Conservation (phyloP, 352 stramenopile genomes). For the Pythium chondricola region DNA sequence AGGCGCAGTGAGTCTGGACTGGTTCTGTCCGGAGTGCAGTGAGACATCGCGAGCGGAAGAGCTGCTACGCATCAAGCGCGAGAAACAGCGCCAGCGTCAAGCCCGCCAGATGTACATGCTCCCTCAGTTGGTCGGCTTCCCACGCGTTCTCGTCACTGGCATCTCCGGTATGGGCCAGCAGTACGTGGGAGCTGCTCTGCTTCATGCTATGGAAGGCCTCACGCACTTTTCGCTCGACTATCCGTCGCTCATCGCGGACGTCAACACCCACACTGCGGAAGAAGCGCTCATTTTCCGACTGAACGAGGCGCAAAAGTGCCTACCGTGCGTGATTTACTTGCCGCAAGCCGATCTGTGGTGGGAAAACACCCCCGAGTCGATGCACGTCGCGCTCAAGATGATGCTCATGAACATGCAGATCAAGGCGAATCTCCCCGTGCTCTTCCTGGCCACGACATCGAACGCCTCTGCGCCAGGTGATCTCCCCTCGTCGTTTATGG, state of each 20-base stretch:
- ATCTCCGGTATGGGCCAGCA: constrained; percentile 63
- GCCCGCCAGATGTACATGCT: constrained; percentile 26
- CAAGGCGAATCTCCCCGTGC: constrained; percentile 55
- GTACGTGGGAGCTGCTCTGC: constrained; percentile 49
- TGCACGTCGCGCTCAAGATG: constrained; percentile 75
- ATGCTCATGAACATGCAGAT: constrained; percentile 72
- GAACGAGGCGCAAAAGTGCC: constrained; percentile 64
- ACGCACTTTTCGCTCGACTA: constrained; percentile 80
- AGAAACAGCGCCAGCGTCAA: constrained; percentile 11
- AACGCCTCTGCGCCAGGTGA: constrained; percentile 21
- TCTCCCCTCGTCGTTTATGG: constrained; percentile 43
- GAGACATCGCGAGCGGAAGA: constrained; percentile 20
- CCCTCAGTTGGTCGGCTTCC: constrained; percentile 51
- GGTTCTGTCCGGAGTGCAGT: constrained; percentile 55
- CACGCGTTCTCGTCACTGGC: constrained; percentile 62
- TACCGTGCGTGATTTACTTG: constrained; percentile 76
- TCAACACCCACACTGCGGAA: constrained; percentile 53
- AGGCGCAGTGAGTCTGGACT: constrained; percentile 19
- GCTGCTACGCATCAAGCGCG: constrained; percentile 17
- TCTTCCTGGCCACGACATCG: constrained; percentile 74
- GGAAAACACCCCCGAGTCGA: constrained; percentile 61
- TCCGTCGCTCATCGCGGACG: constrained; percentile 62
- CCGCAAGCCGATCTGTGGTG: constrained; percentile 76
- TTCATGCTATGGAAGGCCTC: constrained; percentile 72
- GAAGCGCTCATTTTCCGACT: constrained; percentile 75